Percentiles rank a stretch among this genome's conserved stretches.
phyloP scores from a whole-genome alignment of 352 stramenopile species.

The Aphanomyces stellatus region DNA sequence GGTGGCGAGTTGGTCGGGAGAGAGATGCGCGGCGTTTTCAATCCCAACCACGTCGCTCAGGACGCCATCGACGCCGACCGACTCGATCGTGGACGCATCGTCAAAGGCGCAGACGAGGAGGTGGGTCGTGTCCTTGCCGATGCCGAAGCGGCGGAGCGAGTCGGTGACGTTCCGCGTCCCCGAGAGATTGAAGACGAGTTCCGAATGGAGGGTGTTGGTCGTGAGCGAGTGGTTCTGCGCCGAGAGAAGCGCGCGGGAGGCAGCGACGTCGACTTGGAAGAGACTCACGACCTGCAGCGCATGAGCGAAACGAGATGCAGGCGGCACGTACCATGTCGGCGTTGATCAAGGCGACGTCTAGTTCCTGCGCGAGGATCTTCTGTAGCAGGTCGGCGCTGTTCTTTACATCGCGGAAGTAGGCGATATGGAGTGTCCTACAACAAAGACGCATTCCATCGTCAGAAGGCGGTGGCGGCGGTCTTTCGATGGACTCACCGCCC shows the following conservation, averaged over 20 bases:
- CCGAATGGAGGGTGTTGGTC: constrained; percentile 67
- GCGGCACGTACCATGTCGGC: constrained; percentile 39
- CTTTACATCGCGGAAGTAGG: constrained; percentile 62
- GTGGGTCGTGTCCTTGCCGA: constrained; percentile 42
- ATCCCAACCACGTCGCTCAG: constrained; percentile 26
- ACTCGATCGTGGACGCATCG: constrained; percentile 33
- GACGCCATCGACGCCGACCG: constrained; percentile 42
- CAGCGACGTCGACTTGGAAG: constrained; percentile 70
- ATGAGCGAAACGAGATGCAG: neutral
- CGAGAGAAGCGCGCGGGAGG: constrained; percentile 58
- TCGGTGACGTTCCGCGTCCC: constrained; percentile 75
- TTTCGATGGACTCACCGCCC: no score
- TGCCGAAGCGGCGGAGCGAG: constrained; percentile 71
- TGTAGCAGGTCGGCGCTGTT: constrained; percentile 53
- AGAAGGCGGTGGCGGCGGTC: no score
- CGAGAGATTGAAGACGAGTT: constrained; percentile 82
- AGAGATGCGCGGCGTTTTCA: constrained; percentile 44
- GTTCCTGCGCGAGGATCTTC: constrained; percentile 46
- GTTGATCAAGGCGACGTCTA: constrained; percentile 69
- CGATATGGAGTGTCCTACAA: constrained; percentile 66
- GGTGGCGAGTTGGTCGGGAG: constrained; percentile 35
- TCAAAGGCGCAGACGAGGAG: constrained; percentile 73
- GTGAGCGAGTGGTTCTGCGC: constrained; percentile 46
- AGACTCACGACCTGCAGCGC: constrained; percentile 46
- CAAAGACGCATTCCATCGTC: no score